Evolutionary conservation across 148 eudicot genomes (phyloP), one percentile per base, ranked within the genome.

Genomic region (Nepenthes gracilis): DNA sequence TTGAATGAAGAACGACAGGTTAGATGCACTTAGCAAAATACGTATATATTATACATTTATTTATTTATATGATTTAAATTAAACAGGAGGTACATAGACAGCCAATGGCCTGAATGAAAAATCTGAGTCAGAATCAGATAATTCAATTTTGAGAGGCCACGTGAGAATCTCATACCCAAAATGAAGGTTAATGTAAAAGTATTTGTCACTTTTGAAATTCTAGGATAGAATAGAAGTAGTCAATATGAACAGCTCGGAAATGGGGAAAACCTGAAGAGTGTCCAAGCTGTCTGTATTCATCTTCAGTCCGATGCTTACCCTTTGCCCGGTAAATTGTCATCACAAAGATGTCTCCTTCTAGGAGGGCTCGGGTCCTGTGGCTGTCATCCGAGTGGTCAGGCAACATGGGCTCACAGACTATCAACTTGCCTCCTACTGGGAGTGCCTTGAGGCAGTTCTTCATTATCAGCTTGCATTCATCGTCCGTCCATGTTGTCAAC

Each of bases 291-390:
- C 67, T 74, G 52, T 72, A 79, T 57, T 79, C 83, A 4, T 79
- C 83, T 54, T 72, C 75, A 1, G 77, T 79, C 60, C 83, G 48
- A 47, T 79, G 83, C 48, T 61, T 75, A 1, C 83, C 83, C 43
- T 79, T 79, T 54, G 83, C 72, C 6, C 80, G 64, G 54, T 79
- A 79, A n/a, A 77, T 73, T 6, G 83, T 79, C 83, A 79, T 79
- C 35, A 79, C 83, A 32, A 79, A 79, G 58, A 79, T 79, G 61
- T 79, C 83, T 36, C 83, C 83, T 11, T 73, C 69, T 36, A 79
- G 77, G 54, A 79, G 75, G 33, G 83, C 83, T 54, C 83, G 64
- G 23, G 80, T 76, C 4, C 83, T 58, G 47, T 79, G 80, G 36
- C 74, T 79, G 36, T 72, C 80, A 34, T 79, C 83, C 23, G 80